These are phyloP conservation scores for Hygrophila difformis DNA, from an alignment of 257 asterid species.

Conservation along the genomic window DNA sequence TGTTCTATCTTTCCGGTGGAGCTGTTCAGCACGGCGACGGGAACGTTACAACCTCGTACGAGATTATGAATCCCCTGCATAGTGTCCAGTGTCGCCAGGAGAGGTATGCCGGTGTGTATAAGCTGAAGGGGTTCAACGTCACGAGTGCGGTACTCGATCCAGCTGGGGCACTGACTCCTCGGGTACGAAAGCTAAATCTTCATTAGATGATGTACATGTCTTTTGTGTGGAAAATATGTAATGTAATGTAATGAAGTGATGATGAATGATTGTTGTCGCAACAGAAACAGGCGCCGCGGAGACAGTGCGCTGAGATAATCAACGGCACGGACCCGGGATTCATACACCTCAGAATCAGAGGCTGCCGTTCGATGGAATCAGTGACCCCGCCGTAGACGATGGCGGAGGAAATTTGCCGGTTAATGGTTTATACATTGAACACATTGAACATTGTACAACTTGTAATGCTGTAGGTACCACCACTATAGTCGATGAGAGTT, in stretches of 20 bases:
- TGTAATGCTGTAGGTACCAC: background rate
- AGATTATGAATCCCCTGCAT: conserved; percentile 7
- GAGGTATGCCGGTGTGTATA: conserved; percentile 25
- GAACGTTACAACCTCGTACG: conserved; percentile 32
- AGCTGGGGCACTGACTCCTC: too few species aligned
- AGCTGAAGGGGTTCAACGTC: conserved; percentile 37
- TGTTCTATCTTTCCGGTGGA: conserved; percentile 26
- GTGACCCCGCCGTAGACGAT: conserved; percentile 32
- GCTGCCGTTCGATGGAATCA: conserved; percentile 51
- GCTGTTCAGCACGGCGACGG: conserved; percentile 23
- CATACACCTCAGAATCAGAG: conserved; percentile 35
- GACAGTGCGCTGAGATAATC: conserved; percentile 59
- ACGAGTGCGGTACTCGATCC: conserved; percentile 32
- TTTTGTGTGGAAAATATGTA: too few species aligned
- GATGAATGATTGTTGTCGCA: too few species aligned
- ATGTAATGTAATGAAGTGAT: too few species aligned
- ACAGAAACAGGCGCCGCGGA: conserved; percentile 47
- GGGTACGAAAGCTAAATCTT: too few species aligned
- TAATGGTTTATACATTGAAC: background rate
- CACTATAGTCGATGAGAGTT: too few species aligned
- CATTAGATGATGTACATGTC: too few species aligned
- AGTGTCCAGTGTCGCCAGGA: conserved; percentile 23
- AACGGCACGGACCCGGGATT: conserved; percentile 23
- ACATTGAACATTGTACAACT: background rate
- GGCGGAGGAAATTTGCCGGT: background rate